These are phyloP conservation scores for Rhodotorula sp. DNA, from an alignment of 1,284 basidiomycete species.

Conservation along the genomic window DNA sequence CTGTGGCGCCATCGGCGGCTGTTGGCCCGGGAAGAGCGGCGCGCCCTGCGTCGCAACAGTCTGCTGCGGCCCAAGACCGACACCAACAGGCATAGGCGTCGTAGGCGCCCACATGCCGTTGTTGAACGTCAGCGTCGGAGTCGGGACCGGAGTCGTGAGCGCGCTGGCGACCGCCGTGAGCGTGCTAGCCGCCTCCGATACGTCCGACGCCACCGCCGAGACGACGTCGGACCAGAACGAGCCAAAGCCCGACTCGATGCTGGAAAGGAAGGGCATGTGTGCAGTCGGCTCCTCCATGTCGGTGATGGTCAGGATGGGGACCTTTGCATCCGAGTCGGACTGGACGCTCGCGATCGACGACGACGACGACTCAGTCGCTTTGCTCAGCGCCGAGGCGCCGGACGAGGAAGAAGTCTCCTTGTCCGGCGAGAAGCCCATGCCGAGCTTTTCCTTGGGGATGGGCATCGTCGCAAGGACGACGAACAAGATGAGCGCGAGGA, in stretches of 20 bases:
- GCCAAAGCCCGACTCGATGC: not conserved
- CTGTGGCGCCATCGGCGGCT: too few relatives aligned
- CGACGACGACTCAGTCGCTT: too few relatives aligned
- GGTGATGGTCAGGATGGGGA: not conserved
- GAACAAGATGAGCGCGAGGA: slow-evolving; percentile 29
- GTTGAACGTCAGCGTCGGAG: too few relatives aligned
- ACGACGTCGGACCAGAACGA: not conserved
- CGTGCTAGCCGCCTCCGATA: not conserved
- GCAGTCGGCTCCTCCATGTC: not conserved
- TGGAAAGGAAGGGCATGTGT: too few relatives aligned
- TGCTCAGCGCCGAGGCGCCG: too few relatives aligned
- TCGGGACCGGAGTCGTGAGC: not conserved
- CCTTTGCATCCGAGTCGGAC: not conserved
- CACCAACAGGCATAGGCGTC: too few relatives aligned
- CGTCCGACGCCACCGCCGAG: not conserved
- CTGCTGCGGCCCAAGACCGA: too few relatives aligned
- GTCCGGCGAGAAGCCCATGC: not conserved
- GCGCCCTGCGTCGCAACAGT: too few relatives aligned
- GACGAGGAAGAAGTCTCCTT: too few relatives aligned
- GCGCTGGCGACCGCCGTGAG: not conserved
- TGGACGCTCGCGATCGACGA: not conserved
- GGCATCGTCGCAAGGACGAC: slow-evolving; percentile 25
- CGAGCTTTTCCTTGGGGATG: not conserved
- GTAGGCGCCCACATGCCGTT: too few relatives aligned
- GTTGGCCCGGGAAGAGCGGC: too few relatives aligned